A percentile compares a stretch with the other conserved stretches of the same genome.
phyloP scores from a whole-genome alignment of 257 asterid species.

The Solanum rostratum region DNA sequence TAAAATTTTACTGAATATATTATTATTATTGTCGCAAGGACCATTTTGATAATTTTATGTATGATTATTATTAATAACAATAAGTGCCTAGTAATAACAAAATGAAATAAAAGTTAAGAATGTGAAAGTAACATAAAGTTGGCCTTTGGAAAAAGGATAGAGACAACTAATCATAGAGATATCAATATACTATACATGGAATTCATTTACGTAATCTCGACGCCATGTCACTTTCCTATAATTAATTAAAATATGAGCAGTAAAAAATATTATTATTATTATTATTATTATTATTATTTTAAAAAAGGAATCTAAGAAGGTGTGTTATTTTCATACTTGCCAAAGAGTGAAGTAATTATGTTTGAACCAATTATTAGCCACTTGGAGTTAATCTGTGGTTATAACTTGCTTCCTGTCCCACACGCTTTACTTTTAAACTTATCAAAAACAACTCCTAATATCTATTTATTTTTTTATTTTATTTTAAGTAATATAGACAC shows the following conservation, averaged over 20 bases:
- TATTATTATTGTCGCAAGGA: no score
- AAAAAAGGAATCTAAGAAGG: not conserved
- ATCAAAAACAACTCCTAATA: not conserved
- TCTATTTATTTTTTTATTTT: no score
- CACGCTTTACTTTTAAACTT: not conserved
- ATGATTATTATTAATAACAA: not conserved
- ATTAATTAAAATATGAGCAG: not conserved
- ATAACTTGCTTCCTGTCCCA: not conserved
- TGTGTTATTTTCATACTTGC: conserved; percentile 3
- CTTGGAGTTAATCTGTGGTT: not conserved
- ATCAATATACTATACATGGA: not conserved
- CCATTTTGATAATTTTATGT: no score
- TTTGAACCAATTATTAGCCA: not conserved
- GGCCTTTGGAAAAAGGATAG: conserved; percentile 1
- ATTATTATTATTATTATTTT: not conserved
- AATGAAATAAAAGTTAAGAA: not conserved
- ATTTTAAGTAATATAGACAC: no score
- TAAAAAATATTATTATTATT: not conserved
- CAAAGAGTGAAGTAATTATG: conserved; percentile 2
- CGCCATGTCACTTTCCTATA: not conserved
- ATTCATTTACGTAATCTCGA: conserved; percentile 3
- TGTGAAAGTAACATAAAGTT: not conserved
- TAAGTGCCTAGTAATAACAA: not conserved
- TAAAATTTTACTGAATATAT: no score
- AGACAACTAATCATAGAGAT: not conserved